phyloP scores from a whole-genome alignment of 352 stramenopile genomes.

The Globisporangium ultimum region DNA sequence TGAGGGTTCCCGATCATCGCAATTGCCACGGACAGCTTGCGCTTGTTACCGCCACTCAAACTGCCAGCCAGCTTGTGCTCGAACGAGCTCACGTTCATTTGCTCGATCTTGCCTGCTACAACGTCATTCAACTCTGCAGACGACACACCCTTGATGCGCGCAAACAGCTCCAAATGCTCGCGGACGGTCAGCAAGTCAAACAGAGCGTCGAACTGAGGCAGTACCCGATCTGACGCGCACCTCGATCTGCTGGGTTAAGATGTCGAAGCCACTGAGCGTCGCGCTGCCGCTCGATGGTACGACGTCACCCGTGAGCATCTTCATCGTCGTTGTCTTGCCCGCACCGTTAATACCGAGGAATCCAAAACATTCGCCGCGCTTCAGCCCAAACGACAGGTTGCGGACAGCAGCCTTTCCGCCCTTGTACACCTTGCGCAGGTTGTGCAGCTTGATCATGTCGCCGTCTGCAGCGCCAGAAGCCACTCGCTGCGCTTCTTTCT shows the following conservation, averaged over 20 bases:
- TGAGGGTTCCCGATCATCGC: slow-evolving; percentile 91
- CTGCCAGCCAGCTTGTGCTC: slow-evolving; percentile 36
- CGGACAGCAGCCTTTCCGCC: no score
- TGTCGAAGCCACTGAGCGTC: slow-evolving; percentile 39
- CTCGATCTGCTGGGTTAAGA: no score
- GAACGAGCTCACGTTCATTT: slow-evolving; percentile 56
- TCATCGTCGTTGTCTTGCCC: slow-evolving; percentile 16
- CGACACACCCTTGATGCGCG: slow-evolving; percentile 79
- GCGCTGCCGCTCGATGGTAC: slow-evolving; percentile 37
- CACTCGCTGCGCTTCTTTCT: no score
- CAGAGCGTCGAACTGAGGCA: slow-evolving; percentile 94
- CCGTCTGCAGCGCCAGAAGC: slow-evolving; percentile 3
- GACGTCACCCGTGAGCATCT: slow-evolving; percentile 18
- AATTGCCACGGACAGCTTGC: slow-evolving; percentile 92
- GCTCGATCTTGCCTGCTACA: slow-evolving; percentile 55
- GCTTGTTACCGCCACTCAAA: no score
- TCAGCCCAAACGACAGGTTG: slow-evolving; percentile 16
- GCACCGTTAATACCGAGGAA: slow-evolving; percentile 11
- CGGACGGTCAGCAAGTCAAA: slow-evolving; percentile 91
- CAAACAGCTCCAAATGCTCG: slow-evolving; percentile 91
- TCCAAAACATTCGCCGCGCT: slow-evolving; percentile 15
- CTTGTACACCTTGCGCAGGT: no score
- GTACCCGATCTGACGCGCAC: slow-evolving; percentile 68
- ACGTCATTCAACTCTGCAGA: slow-evolving; percentile 25
- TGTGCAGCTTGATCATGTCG: slow-evolving; percentile 11